phyloP scores from a whole-genome alignment of 306 rosid genomes.

The Corylus americana region DNA sequence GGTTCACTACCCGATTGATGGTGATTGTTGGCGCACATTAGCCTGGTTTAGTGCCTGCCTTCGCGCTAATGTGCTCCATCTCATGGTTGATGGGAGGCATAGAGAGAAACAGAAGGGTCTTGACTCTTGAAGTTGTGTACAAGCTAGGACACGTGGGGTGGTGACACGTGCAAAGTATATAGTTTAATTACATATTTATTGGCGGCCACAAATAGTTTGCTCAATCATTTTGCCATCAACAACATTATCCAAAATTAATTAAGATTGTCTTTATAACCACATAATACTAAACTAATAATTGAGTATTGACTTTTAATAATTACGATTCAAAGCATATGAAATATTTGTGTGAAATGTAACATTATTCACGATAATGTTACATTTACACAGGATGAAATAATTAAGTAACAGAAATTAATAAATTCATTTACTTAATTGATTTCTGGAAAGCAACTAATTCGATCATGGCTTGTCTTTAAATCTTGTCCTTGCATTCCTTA shows the following conservation, averaged over 20 bases:
- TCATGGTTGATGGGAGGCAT: background rate
- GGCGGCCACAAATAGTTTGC: background rate
- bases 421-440: background rate
- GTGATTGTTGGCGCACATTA: slow-evolving; percentile 28
- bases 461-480: background rate
- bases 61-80: slow-evolving; percentile 17
- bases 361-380: too few species aligned
- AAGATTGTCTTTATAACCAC: background rate
- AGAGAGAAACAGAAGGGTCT: background rate
- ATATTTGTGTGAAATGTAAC: too few species aligned
- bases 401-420: too few species aligned
- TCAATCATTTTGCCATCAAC: slow-evolving; percentile 27
- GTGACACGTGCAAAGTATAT: slow-evolving; percentile 4
- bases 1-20: background rate
- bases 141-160: slow-evolving; percentile 10
- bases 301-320: too few species aligned
- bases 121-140: background rate
- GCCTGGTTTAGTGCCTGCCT: slow-evolving; percentile 13
- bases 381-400: too few species aligned
- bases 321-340: too few species aligned
- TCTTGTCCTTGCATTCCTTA: background rate
- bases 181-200: background rate
- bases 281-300: background rate
- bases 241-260: background rate
- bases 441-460: background rate